A percentile compares a stretch with the other conserved stretches of the same genome.
These are phyloP conservation scores for Hymenoscyphus repandus DNA, from an alignment of 2,329 filamentous ascomycete genomes.

Conservation along the genomic window DNA sequence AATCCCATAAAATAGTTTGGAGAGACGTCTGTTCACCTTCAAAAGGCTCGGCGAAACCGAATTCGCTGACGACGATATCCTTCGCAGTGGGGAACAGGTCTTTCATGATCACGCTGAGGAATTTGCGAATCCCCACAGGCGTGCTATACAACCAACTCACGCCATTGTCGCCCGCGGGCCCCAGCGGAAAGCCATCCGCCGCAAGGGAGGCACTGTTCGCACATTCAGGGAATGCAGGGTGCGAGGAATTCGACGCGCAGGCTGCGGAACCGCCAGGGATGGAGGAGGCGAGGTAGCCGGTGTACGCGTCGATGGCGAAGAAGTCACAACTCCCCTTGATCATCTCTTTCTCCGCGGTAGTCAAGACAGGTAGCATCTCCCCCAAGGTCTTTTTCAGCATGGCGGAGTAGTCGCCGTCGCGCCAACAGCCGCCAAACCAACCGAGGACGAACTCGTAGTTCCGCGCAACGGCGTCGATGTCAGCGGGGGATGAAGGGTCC, in stretches of 20 bases:
- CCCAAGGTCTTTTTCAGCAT: conserved; percentile 41
- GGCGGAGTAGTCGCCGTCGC: conserved; percentile 44
- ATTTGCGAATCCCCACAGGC: conserved; percentile 35
- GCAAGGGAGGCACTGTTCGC: conserved; percentile 31
- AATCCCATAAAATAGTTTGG: conserved; percentile 60
- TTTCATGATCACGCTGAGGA: conserved; percentile 38
- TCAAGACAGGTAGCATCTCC: conserved; percentile 41
- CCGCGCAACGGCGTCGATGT: conserved; percentile 26
- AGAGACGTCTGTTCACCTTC: conserved; percentile 20
- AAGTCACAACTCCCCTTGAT: conserved; percentile 51
- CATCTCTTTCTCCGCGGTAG: conserved; percentile 41
- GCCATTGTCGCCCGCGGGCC: conserved; percentile 37
- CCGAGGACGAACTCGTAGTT: conserved; percentile 42
- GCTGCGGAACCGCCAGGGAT: conserved; percentile 33
- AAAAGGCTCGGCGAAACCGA: conserved; percentile 29
- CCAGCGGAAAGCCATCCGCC: conserved; percentile 39
- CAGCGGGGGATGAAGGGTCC: conserved; percentile 28
- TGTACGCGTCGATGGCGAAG: conserved; percentile 54
- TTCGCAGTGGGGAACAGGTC: conserved; percentile 36
- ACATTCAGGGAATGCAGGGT: conserved; percentile 19
- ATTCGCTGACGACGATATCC: conserved; percentile 25
- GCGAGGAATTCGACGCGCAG: conserved; percentile 30
- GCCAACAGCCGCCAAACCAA: conserved; percentile 43
- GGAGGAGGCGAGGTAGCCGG: conserved; percentile 34
- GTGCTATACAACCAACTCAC: conserved; percentile 39